Conservation (phyloP, 768 basidiomycete species). For the Hortiboletus campestris region DNA sequence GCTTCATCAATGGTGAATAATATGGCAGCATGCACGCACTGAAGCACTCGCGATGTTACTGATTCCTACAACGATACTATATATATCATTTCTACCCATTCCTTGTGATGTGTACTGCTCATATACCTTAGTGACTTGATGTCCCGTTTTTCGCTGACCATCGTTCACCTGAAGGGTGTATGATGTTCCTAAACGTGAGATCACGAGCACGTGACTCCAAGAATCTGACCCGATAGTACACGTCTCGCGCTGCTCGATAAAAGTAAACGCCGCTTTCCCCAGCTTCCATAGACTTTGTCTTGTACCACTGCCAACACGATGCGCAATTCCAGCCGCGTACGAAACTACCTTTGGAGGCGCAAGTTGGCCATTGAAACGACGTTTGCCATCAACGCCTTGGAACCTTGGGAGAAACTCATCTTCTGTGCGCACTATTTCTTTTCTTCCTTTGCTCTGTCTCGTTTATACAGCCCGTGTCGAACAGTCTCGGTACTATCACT, state of each 20-base stretch:
- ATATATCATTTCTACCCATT: conserved; percentile 18
- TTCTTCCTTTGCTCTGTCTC: background rate
- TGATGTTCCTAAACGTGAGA: background rate
- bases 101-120: conserved; percentile 15
- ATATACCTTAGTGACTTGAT: conserved; percentile 1
- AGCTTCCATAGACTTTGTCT: background rate
- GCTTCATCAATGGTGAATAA: conserved; percentile 3
- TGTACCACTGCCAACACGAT: conserved; percentile 5
- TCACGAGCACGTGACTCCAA: background rate
- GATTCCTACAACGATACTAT: conserved; percentile 4
- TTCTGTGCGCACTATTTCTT: conserved; percentile 43
- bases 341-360: conserved; percentile 47
- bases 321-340: conserved; percentile 19
- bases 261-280: background rate
- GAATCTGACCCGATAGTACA: too few species aligned
- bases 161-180: too few species aligned
- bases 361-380: conserved; percentile 58
- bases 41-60: background rate
- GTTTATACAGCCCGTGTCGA: background rate
- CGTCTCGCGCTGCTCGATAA: conserved; percentile 3
- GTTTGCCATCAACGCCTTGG: conserved; percentile 57
- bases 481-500: conserved; percentile 42
- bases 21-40: conserved; percentile 5
- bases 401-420: conserved; percentile 68
- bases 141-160: too few species aligned